A percentile compares a stretch with the other conserved stretches of the same genome.
These are phyloP conservation scores for Jatropha curcas DNA, from an alignment of 345 rosid genomes.

Conservation along the genomic window DNA sequence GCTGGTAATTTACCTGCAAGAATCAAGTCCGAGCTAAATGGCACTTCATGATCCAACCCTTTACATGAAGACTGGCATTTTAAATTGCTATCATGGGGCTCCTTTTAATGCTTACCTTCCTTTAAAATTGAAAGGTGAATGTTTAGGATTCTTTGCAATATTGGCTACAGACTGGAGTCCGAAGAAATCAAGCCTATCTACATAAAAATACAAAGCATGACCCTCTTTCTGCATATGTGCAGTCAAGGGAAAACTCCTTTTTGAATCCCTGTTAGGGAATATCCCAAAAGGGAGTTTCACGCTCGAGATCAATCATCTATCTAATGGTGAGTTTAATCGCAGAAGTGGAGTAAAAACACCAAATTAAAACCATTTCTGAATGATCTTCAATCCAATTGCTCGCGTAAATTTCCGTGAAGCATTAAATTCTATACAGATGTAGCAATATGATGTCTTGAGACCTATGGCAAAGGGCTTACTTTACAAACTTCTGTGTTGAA, in stretches of 20 bases:
- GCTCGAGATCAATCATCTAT: neutral
- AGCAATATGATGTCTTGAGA: neutral
- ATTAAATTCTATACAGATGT: neutral
- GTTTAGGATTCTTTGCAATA: neutral
- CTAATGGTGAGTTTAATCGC: neutral
- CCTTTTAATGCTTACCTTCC: neutral
- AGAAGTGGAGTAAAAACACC: neutral
- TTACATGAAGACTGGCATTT: neutral
- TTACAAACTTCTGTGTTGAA: conserved; percentile 80
- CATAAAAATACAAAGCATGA: no score
- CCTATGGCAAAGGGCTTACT: conserved; percentile 43
- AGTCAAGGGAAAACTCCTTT: no score
- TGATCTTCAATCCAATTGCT: neutral
- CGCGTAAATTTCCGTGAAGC: neutral
- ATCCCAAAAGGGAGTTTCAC: no score
- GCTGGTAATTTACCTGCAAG: neutral
- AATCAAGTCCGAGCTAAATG: neutral
- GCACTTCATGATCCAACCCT: neutral
- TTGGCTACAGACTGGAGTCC: neutral
- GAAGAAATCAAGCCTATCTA: neutral
- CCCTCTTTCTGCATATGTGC: no score
- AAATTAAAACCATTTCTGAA: neutral
- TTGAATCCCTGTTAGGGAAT: no score
- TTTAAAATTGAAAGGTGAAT: neutral
- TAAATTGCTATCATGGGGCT: neutral